A percentile compares a stretch with the other conserved stretches of the same genome.
Evolutionary conservation across 306 rosid species (phyloP).

Genomic region (Vigna nakashimae): DNA sequence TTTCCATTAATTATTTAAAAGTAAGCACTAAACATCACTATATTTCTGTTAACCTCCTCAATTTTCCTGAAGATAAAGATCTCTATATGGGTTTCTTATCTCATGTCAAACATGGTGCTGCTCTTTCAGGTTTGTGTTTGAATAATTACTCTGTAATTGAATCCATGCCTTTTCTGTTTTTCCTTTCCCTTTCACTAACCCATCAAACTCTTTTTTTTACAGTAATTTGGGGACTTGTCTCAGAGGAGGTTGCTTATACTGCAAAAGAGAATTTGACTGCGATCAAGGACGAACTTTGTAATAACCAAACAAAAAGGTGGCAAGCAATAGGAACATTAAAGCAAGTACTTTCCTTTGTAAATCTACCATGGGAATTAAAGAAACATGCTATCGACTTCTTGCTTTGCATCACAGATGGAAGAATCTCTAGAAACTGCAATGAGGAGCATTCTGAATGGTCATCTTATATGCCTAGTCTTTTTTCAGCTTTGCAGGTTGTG

Average conservation of each 20-base stretch:
- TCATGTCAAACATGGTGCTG: constrained; percentile 75
- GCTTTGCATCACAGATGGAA: constrained; percentile 62
- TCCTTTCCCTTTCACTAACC: constrained; percentile 32
- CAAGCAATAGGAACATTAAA: constrained; percentile 82
- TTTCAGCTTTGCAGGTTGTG: constrained; percentile 80
- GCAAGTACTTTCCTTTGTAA: constrained; percentile 62
- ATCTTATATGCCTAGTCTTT: constrained; percentile 64
- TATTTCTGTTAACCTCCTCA: constrained; percentile 3
- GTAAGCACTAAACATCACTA: constrained; percentile 17
- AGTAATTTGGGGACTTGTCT: constrained; percentile 84
- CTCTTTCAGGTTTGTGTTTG: constrained; percentile 76
- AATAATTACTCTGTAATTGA: constrained; percentile 35
- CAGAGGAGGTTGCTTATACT: constrained; percentile 62
- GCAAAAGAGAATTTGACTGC: constrained; percentile 61
- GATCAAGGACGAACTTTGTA: constrained; percentile 64
- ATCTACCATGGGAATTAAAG: constrained; percentile 82
- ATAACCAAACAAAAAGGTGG: constrained; percentile 76
- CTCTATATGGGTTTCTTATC: constrained; percentile 58
- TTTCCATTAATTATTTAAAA: constrained; percentile 21
- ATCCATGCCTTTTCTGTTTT: constrained; percentile 37
- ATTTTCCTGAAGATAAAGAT: constrained; percentile 69
- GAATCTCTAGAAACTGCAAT: constrained; percentile 44
- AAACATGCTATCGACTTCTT: constrained; percentile 71
- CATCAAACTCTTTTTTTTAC: constrained; percentile 35
- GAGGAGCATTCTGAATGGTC: constrained; percentile 56